Evolutionary conservation across 179 eudicot genomes (phyloP), one percentile per base, ranked within the genome.

Genomic region (Patellifolia procumbens): DNA sequence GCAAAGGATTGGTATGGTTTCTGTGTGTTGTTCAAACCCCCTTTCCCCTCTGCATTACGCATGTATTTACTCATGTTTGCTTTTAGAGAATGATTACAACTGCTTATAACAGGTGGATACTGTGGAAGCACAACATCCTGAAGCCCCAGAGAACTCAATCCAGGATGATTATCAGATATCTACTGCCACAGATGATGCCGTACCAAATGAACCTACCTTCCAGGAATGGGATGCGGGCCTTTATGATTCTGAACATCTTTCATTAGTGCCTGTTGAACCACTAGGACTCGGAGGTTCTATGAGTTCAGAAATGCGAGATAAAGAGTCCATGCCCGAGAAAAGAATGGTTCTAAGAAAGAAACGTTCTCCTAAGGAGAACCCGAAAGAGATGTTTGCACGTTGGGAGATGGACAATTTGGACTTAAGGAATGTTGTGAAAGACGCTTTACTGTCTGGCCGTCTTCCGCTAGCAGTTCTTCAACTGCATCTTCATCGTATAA

Each of bases 391-490:
- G 97, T 89, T 95, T 78, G 87, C 97, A 70, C 97, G 99, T n/a
- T 95, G 99, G 99, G 88, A 88, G 77, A 70, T 86, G 70, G 91
- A 87, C 67, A 87, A 92, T 84, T 75, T 93, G 86, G 97, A 93
- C 84, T 80, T 88, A 31, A 93, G 83, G 85, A 87, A 86, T 79
- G 85, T 95, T 52, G 97, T 95, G 58, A 88, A 87, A 78, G 99
- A 95, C 81, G 99, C 99, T 68, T 80, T 95, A 73, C 77, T 87
- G 69, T 91, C 97, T 83, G 97, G 97, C 28, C 99, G 99, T 69
- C 94, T 95, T 83, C 99, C 99, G 65, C 76, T 95, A 73, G 99
- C 99, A 43, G 99, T 95, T 77, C 97, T 95, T 76, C 92, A 91
- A 74, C 81, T 95, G 86, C 99, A 95, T 89, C 97, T 93, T 82